phyloP scores from a whole-genome alignment of 2,329 filamentous ascomycete genomes.

The Scolecobasidium constrictum region DNA sequence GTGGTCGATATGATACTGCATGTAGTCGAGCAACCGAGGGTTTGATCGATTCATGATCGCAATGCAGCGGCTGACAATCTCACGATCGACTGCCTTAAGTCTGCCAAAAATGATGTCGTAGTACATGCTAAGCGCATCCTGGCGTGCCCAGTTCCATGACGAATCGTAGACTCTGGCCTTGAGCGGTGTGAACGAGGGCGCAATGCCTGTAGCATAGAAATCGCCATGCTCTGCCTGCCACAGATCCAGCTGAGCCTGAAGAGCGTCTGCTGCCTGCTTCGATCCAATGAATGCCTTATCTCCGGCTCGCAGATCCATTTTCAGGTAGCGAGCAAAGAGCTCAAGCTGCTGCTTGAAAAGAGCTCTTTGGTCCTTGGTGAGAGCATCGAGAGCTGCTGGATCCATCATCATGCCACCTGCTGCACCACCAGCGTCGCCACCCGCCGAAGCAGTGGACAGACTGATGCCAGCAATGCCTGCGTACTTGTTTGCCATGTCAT shows the following conservation, averaged over 20 bases:
- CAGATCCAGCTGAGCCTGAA: constrained; percentile 87
- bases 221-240: constrained; percentile 96
- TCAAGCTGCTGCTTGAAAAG: constrained; percentile 98
- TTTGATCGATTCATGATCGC: constrained; percentile 99
- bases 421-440: constrained; percentile 60
- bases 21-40: constrained; percentile 89
- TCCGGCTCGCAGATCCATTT: constrained; percentile 91
- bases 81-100: constrained; percentile 83
- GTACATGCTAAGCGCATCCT: constrained; percentile 97
- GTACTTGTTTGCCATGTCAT: constrained; percentile 83
- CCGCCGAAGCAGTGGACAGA: constrained; percentile 60
- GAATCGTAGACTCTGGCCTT: constrained; percentile 97
- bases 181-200: constrained; percentile 83
- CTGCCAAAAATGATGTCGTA: constrained; percentile 98
- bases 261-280: constrained; percentile 72
- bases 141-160: constrained; percentile 97
- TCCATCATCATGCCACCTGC: constrained; percentile 98
- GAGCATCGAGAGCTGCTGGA: constrained; percentile 86
- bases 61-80: constrained; percentile 98
- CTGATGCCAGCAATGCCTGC: constrained; percentile 73
- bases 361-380: constrained; percentile 92
- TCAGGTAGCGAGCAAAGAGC: constrained; percentile 87
- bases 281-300: constrained; percentile 85
- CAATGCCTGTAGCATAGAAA: constrained; percentile 88
- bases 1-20: constrained; percentile 99